phyloP scores from a whole-genome alignment of 1,139 yeast genomes.

The Casaregolazyma lundiana region DNA sequence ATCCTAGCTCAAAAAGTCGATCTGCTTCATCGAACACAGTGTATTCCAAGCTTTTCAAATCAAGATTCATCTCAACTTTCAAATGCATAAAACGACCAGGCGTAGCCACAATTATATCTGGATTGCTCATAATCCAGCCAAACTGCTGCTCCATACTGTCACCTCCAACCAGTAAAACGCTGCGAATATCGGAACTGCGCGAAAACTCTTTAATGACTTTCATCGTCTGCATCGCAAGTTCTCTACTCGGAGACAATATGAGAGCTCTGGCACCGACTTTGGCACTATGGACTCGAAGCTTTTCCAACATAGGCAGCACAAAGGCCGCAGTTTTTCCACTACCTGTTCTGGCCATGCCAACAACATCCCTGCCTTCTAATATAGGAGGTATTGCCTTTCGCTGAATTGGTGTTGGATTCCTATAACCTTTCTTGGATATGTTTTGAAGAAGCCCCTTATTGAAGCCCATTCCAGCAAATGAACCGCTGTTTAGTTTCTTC shows the following conservation, averaged over 20 bases:
- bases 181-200: slow-evolving; percentile 75
- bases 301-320: slow-evolving; percentile 86
- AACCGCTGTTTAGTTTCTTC: slow-evolving; percentile 55
- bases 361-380: slow-evolving; percentile 85
- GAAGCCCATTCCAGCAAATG: slow-evolving; percentile 87
- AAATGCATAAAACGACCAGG: slow-evolving; percentile 97
- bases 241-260: slow-evolving; percentile 88
- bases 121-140: slow-evolving; percentile 85
- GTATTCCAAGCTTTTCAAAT: slow-evolving; percentile 75
- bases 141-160: slow-evolving; percentile 96
- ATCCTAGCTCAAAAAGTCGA: slow-evolving; percentile 94
- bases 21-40: slow-evolving; percentile 98
- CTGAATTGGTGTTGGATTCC: slow-evolving; percentile 97
- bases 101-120: slow-evolving; percentile 93
- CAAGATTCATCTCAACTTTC: slow-evolving; percentile 90
- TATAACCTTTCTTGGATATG: slow-evolving; percentile 79
- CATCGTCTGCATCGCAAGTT: slow-evolving; percentile 86
- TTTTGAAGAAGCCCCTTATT: slow-evolving; percentile 66
- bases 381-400: slow-evolving; percentile 90
- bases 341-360: slow-evolving; percentile 99
- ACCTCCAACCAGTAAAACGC: slow-evolving; percentile 88
- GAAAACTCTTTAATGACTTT: slow-evolving; percentile 87
- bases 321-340: slow-evolving; percentile 99
- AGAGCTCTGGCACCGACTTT: slow-evolving; percentile 87
- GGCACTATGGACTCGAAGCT: slow-evolving; percentile 74